phyloP scores from a whole-genome alignment of 2,329 filamentous ascomycete species.

The Neospermospora avenae region DNA sequence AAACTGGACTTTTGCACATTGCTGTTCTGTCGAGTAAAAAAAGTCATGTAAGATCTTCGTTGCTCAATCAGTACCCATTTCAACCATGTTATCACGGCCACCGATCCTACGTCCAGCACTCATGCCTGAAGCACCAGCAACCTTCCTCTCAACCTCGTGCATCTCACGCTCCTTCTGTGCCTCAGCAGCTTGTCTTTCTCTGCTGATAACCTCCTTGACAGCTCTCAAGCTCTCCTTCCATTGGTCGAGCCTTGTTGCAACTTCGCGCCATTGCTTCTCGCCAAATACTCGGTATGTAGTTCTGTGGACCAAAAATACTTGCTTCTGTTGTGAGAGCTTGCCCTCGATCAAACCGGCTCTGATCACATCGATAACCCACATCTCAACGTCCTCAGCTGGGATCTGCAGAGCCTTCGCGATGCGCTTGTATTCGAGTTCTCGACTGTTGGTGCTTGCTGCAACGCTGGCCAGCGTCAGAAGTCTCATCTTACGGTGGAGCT shows the following conservation, averaged over 20 bases:
- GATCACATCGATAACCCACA: conserved; percentile 99
- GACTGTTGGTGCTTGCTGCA: conserved; percentile 76
- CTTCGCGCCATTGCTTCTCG: conserved; percentile 97
- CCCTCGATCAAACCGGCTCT: conserved; percentile 93
- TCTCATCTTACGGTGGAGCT: conserved; percentile 91
- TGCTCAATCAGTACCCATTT: conserved; percentile 36
- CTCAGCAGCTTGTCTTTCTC: conserved; percentile 77
- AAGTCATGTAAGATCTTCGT: neutral
- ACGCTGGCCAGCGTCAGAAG: conserved; percentile 89
- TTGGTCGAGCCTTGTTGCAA: conserved; percentile 84
- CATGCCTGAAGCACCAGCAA: conserved; percentile 35
- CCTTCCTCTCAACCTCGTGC: conserved; percentile 67
- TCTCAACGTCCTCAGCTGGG: conserved; percentile 80
- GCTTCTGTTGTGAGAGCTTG: conserved; percentile 88
- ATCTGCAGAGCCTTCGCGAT: conserved; percentile 86
- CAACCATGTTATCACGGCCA: conserved; percentile 34
- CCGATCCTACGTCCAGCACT: conserved; percentile 42
- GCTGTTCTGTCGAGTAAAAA: conserved; percentile 1
- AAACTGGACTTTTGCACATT: conserved; percentile 10
- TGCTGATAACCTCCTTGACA: conserved; percentile 73
- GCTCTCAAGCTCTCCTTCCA: conserved; percentile 81
- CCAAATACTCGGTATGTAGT: conserved; percentile 96
- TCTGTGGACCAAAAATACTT: conserved; percentile 92
- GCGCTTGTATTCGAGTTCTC: conserved; percentile 82
- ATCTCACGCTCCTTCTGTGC: conserved; percentile 74